phyloP scores from a whole-genome alignment of 1,139 yeast species.

The Pichia cactophila region DNA sequence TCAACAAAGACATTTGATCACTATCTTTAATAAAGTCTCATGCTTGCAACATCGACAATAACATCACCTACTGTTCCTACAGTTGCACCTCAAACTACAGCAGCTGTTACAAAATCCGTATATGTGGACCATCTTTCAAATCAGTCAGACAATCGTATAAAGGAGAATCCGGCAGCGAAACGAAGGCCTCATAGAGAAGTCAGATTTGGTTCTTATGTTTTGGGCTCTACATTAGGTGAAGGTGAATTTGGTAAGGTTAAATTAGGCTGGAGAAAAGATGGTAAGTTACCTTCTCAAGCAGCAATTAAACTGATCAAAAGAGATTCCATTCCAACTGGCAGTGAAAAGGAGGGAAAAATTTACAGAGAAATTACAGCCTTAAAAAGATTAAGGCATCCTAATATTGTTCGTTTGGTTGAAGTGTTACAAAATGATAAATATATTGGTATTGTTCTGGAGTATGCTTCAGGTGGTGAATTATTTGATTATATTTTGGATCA shows the following conservation, averaged over 20 bases:
- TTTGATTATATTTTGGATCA: constrained; percentile 88
- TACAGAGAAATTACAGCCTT: constrained; percentile 90
- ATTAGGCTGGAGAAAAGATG: constrained; percentile 91
- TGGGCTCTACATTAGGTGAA: constrained; percentile 94
- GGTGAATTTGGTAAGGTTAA: constrained; percentile 98
- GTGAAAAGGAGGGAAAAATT: constrained; percentile 80
- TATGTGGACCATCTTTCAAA: neutral
- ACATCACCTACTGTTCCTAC: neutral
- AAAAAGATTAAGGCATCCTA: constrained; percentile 82
- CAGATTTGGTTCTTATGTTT: constrained; percentile 77
- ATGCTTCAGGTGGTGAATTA: constrained; percentile 96
- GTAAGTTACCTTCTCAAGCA: constrained; percentile 71
- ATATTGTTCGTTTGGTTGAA: constrained; percentile 84
- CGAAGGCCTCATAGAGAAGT: constrained; percentile 43
- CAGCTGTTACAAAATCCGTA: neutral
- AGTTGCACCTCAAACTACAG: neutral
- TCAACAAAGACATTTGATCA: neutral
- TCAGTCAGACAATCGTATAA: neutral
- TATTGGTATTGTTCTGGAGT: constrained; percentile 91
- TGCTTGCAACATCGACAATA: neutral
- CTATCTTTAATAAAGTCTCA: neutral
- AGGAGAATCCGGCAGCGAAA: constrained; percentile 3
- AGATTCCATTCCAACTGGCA: constrained; percentile 75
- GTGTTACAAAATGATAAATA: constrained; percentile 91
- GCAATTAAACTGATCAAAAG: constrained; percentile 89